Conservation (phyloP, 176 grass and related monocot genomes). For the Raddia guianensis region DNA sequence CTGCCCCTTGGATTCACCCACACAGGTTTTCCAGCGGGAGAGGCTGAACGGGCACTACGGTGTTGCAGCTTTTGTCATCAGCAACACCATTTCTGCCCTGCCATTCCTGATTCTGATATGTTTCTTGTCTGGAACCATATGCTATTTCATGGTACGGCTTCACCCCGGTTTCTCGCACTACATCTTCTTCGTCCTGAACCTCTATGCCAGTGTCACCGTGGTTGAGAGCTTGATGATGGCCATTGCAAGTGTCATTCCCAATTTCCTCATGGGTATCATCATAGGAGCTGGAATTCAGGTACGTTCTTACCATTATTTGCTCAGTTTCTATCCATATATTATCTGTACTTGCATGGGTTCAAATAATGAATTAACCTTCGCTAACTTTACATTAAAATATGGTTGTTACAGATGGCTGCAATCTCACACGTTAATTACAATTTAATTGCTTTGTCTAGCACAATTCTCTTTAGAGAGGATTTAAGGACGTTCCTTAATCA, state of each 20-base stretch:
- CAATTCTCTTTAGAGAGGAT: background rate
- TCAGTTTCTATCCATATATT: background rate
- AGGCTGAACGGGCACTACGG: constrained; percentile 95
- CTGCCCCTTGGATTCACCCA: background rate
- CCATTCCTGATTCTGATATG: constrained; percentile 92
- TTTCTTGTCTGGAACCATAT: constrained; percentile 84
- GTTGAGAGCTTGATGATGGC: constrained; percentile 99
- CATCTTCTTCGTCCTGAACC: constrained; percentile 81
- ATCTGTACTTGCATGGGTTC: background rate
- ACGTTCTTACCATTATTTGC: background rate
- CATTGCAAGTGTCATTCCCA: constrained; percentile 98
- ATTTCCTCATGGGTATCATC: constrained; percentile 99
- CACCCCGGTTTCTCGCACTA: constrained; percentile 89
- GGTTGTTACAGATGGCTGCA: background rate
- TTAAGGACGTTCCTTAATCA: background rate
- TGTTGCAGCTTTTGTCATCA: constrained; percentile 82
- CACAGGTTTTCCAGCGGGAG: constrained; percentile 97
- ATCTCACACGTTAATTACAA: background rate
- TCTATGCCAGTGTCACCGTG: constrained; percentile 88
- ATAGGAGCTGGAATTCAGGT: constrained; percentile 99
- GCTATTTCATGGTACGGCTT: constrained; percentile 91
- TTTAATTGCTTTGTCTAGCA: constrained; percentile 14
- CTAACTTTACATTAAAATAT: background rate
- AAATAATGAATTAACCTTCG: background rate
- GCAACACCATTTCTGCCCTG: constrained; percentile 87